Evolutionary conservation across 345 rosid species (phyloP).

Genomic region (Adansonia digitata): DNA sequence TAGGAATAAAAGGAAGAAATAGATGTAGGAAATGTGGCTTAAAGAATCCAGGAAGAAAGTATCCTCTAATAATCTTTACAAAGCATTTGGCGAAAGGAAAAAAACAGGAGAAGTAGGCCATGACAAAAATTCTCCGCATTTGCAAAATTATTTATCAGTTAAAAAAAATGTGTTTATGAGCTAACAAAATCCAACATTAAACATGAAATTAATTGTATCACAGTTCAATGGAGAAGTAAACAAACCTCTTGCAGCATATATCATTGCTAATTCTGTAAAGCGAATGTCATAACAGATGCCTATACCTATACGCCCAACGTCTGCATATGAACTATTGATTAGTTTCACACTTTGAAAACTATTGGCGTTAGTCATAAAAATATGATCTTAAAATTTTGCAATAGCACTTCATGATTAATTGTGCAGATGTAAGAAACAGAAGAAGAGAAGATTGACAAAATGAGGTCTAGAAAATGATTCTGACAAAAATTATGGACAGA

Average conservation of each 20-base stretch:
- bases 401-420: not conserved
- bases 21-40: not conserved
- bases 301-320: slow-evolving; percentile 89
- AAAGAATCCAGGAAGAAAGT: not conserved
- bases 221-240: slow-evolving; percentile 8
- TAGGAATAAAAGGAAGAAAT: not conserved
- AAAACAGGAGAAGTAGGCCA: not conserved
- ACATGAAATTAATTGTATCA: slow-evolving; percentile 8
- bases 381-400: not conserved
- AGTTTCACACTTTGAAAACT: not conserved
- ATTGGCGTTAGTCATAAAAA: not conserved
- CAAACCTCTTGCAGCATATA: slow-evolving; percentile 89
- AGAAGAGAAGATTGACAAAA: not conserved
- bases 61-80: not conserved
- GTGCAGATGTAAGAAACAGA: not conserved
- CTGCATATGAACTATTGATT: slow-evolving; percentile 38
- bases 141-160: not conserved
- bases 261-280: slow-evolving; percentile 87
- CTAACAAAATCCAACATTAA: not conserved
- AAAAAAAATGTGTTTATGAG: not conserved
- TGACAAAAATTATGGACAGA: not conserved
- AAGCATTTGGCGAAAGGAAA: not conserved
- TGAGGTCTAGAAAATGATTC: not conserved
- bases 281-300: slow-evolving; percentile 92
- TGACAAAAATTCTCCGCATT: slow-evolving; percentile 1